Evolutionary conservation across 495 filamentous ascomycete genomes (phyloP), one percentile per base, ranked within the genome.

Genomic region (Lophium mytilinum): DNA sequence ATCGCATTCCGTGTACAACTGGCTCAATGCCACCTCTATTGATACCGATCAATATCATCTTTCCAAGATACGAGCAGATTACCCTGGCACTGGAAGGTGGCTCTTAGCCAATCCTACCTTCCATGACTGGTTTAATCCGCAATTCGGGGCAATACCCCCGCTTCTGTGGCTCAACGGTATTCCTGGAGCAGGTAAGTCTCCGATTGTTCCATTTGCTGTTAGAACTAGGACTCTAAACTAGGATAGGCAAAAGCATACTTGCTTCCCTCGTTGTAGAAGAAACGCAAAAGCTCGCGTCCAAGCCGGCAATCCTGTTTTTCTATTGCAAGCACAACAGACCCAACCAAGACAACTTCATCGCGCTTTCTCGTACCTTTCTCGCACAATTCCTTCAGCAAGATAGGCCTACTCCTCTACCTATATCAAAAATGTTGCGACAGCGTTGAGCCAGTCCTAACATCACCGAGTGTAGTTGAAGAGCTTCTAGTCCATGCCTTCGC

Each of bases 231-330:
- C 24, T 30, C 24, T 30, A 30, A 30, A 2, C 2, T 39, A 24
- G 7, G 18, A 41, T 19, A 66, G 64, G 64, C 7, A 66, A 66
- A 30, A 66, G 61, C 19, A 47, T 63, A 11, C 55, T 67, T 1
- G 61, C 61, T 21, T 67, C 64, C 3, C 14, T 55, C 3, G 24
- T 61, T 17, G 48, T 63, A 18, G 57, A 61, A 34, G 24, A 60
- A 40, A 9, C 21, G 5, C 35, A 37, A 10, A 17, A 56, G 33
- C 37, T 48, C 19, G n/a, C 46, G 18, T 21, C 17, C 10, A 30
- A 14, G 14, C 19, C 52, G 14, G 39, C 50, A 7, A 49, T 55
- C 8, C 9, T 50, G 15, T 59, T 24, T 21, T 61, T 55, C 50
- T 61, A 64, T 37, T 67, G 64, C 58, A 64, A 59, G 42, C 47